Evolutionary conservation across 495 filamentous ascomycete species (phyloP), one percentile per base, ranked within the genome.

Genomic region (Entonaema liquescens): DNA sequence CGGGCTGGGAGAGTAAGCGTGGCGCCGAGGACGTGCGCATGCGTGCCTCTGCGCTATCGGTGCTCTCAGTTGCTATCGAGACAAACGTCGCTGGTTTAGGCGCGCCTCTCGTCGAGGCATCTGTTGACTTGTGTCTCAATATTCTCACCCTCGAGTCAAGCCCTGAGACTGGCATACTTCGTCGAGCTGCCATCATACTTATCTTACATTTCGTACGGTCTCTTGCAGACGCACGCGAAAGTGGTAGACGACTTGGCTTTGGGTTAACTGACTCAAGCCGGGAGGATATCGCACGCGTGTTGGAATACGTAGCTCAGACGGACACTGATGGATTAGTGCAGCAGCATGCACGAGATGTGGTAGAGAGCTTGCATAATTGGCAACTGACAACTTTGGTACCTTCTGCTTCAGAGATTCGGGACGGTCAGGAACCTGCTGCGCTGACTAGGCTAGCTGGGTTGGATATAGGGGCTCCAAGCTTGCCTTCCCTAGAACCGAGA

Each of bases 281-380:
- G 26, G 85, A 87, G 12, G 85, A 89, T 66, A 84, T 94, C 52
- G 71, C 87, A 61, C 84, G 86, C 35, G 86, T 90, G 26, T 72
- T 97, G 57, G 78, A 78, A 38, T 93, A 91, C 77, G 87, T 93
- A 19, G 83, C 85, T 57, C 84, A 81, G 52, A 88, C 86, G 40
- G 93, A 96, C 74, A 85, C 81, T 31, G 93, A 97, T 77, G 86
- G 83, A 8, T 81, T 95, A 72, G 92, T 94, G 12, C 85, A 86
- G 64, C 87, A 90, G 54, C 91, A 96, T 82, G 86, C 91, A 23
- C 82, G 82, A 23, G 89, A 87, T 60, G 86, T 95, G 59, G 77
- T 90, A 50, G 92, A 93, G 79, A 91, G 87, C 50, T 67, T 96
- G 67, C 87, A 91, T 76, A 88, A 86, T 21, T 93, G 89, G 90